Base-by-base conservation (phyloP, 176 grass and related monocot species). In the Cymbopogon citratus region DNA sequence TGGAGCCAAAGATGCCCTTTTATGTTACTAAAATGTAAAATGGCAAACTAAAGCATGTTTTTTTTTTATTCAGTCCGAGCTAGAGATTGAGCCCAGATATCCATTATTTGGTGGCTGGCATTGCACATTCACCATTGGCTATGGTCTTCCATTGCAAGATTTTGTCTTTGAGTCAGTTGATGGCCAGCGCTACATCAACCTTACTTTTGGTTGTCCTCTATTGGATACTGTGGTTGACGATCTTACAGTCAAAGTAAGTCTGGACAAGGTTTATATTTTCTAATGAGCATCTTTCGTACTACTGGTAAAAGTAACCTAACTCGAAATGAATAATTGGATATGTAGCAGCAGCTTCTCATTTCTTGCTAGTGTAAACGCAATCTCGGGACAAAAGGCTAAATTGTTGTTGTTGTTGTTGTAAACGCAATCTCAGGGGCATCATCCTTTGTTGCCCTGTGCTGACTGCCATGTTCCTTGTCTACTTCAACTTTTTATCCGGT, bases 51-150 rank as follows among this genome's bases (percentile, higher is more conserved):
- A 89, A 48, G 24, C 28, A 2, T 82, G 63, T 72, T 25, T 51
- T 3, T 62, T 4, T 54, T n/a, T 45, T 59, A 38, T 89, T 62
- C 92, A 98, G 95, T 90, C 95, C 28, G 92, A 98, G 71, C 76
- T 98, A 36, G 95, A 95, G 91, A 90, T 98, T 75, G 92, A 98
- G 76, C 95, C 95, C 9, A 94, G 95, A 88, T 98, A 95, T 87
- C 95, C 95, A 27, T 78, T 98, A 34, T 98, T 98, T 93, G 95
- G 95, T 87, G 95, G 95, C 15, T 98, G 95, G 95, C 90, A 89
- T 77, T 95, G 90, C 83, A 89, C 90, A 0, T 98, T 98, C 82
- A 98, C 88, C 41, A 87, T 98, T 79, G 95, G 95, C 85, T 98
- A 98, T 83, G 74, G 90, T 85, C 87, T 98, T 76, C 90, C 92